Base-by-base conservation (phyloP, 2,329 filamentous ascomycete species). In the Dactylellina parvicollis region DNA sequence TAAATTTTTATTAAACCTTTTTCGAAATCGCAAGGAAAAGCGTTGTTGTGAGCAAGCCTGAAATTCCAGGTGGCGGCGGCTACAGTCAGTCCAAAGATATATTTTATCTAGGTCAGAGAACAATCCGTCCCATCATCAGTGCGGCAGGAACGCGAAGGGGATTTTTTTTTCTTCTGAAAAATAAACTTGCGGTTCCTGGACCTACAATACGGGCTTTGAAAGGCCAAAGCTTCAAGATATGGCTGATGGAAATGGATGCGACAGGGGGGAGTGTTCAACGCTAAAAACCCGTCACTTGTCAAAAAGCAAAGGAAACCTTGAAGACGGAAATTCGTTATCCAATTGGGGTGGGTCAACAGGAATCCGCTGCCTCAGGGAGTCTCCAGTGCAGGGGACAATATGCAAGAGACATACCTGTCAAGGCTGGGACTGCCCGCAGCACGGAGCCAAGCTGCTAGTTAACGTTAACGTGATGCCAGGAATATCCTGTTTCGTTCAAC, bases 401-500 rank as follows among this genome's bases (percentile, higher is more conserved):
- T 44, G 59, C 59, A 50, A 30, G 49, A 65, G 44, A 59, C 30
- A 52, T 32, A 67, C 62, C 52, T 67, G 62, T 57, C 62, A 67
- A 67, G 52, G 62, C 44, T 67, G 40, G 61, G 61, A 32, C 40
- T 50, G 50, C 61, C 50, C 61, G 46, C 61, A 18, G 42, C 9
- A 42, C 38, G 34, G 40, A 50, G 50, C 50, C 42, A 62, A 50
- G 14, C 56, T 61, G 32, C 36, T 30, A 46, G 44, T 26, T 50
- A 60, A 65, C 44, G 52, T 64, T 65, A 54, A 72, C 30, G 47
- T 40, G 18, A 24, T 44, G 55, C 59, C 59, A 72, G 67, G 59
- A 64, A 57, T 34, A 72, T 72, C 67, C 67, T 72, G 67, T 65
- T 28, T 30, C 20, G 46, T 36, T 52, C 44, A 38, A 52, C 59